Evolutionary conservation across 2,329 filamentous ascomycete genomes (phyloP).

Genomic region (Paracorniculantispora psalliotae): DNA sequence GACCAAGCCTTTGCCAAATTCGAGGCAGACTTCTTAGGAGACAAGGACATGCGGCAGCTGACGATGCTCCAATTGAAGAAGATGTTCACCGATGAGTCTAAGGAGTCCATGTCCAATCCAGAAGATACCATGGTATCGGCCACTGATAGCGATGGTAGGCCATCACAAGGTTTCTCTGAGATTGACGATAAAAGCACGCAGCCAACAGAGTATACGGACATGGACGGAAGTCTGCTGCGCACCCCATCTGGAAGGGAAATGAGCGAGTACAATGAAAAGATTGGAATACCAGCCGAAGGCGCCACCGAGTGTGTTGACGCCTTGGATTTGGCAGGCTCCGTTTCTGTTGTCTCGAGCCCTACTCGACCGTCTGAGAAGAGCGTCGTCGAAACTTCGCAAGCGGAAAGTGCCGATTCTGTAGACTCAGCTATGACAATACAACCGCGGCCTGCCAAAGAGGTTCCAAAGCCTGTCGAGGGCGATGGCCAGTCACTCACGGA

Average conservation of each 20-base stretch:
- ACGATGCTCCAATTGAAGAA: constrained; percentile 91
- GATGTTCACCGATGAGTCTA: constrained; percentile 87
- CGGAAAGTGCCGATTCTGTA: constrained; percentile 6
- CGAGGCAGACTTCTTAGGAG: constrained; percentile 88
- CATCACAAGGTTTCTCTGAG: constrained; percentile 42
- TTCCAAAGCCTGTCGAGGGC: constrained; percentile 15
- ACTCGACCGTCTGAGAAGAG: constrained; percentile 9
- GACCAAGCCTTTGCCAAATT: constrained; percentile 87
- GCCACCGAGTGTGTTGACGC: constrained; percentile 45
- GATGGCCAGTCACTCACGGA: constrained; percentile 34
- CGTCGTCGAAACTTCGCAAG: constrained; percentile 9
- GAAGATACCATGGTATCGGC: constrained; percentile 56
- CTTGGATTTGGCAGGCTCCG: constrained; percentile 43
- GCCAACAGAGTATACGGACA: constrained; percentile 34
- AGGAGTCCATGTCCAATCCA: constrained; percentile 64
- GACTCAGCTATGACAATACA: not conserved
- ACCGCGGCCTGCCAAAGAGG: not conserved
- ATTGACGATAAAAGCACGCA: constrained; percentile 43
- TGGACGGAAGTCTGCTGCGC: constrained; percentile 15
- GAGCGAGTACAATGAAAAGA: constrained; percentile 21
- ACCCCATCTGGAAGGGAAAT: constrained; percentile 28
- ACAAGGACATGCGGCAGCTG: constrained; percentile 90
- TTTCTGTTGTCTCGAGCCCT: constrained; percentile 22
- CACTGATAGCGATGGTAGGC: constrained; percentile 44
- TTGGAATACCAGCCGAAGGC: constrained; percentile 26